phyloP scores from a whole-genome alignment of 1,139 yeast genomes.

The Candida frijolesensis region DNA sequence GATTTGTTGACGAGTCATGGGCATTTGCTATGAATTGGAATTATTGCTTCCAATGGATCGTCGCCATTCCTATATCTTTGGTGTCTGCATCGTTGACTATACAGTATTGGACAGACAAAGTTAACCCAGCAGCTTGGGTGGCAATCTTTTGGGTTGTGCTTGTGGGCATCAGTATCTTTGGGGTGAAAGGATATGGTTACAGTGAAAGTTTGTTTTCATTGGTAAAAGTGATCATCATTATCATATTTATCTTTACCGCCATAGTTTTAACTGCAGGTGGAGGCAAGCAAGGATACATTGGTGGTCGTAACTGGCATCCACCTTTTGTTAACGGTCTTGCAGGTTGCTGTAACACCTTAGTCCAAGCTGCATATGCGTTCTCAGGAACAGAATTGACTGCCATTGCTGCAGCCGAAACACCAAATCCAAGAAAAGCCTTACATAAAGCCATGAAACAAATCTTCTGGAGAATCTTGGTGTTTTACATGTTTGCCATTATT shows the following conservation, averaged over 20 bases:
- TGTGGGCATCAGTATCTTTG: slow-evolving; percentile 39
- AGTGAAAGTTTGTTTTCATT: slow-evolving; percentile 43
- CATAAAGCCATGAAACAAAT: slow-evolving; percentile 48
- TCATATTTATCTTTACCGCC: slow-evolving; percentile 43
- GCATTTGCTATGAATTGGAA: slow-evolving; percentile 51
- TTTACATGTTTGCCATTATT: slow-evolving; percentile 42
- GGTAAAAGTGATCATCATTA: slow-evolving; percentile 41
- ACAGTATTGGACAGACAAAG: slow-evolving; percentile 38
- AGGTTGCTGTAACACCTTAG: slow-evolving; percentile 44
- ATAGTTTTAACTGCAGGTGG: slow-evolving; percentile 46
- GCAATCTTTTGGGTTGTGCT: slow-evolving; percentile 39
- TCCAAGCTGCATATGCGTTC: slow-evolving; percentile 45
- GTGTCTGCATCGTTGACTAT: slow-evolving; percentile 45
- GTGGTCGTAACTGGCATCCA: slow-evolving; percentile 41
- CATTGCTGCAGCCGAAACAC: slow-evolving; percentile 44
- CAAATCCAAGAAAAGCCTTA: slow-evolving; percentile 40
- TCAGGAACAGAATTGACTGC: slow-evolving; percentile 48
- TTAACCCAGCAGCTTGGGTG: slow-evolving; percentile 44
- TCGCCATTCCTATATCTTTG: slow-evolving; percentile 35
- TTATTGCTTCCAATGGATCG: slow-evolving; percentile 43
- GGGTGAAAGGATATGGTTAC: slow-evolving; percentile 49
- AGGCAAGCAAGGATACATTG: slow-evolving; percentile 39
- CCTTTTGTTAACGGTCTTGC: slow-evolving; percentile 48
- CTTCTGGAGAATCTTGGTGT: slow-evolving; percentile 46
- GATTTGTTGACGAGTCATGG: slow-evolving; percentile 43